Evolutionary conservation across 176 grass and related monocot genomes (phyloP), one percentile per base, ranked within the genome.

Genomic region (Secale cereale): DNA sequence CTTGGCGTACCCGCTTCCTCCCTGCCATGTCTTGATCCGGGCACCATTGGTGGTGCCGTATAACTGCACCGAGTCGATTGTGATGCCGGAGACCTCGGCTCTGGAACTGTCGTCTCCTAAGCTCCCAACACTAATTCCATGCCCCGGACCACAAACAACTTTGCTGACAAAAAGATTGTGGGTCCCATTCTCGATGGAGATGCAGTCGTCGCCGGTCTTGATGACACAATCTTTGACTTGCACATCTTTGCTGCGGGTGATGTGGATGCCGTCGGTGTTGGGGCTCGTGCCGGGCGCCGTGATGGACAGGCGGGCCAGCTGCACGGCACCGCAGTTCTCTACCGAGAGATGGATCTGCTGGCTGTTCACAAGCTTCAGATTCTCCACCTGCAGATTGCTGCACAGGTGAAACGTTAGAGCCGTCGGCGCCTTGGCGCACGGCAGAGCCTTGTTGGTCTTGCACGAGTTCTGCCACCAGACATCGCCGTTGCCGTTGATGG

Each of bases 11-110:
- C 91, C 91, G 2, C 82, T 84, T 12, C 91, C 91, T 52, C 91
- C 91, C 22, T 87, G 90, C 68, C 86, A 86, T 3, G 92, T 94
- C 61, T 94, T 94, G 81, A 92, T 94, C 33, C 92, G 76, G 8
- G 84, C 92, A 46, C 92, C 92, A 10, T 94, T 94, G 15, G 82
- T 75, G 0, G 92, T 90, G 15, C 92, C 85, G 36, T 45, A 20
- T 7, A 94, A 7, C 15, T 77, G 87, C 52, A 80, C 87, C 0
- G 14, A 65, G 48, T 94, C 92, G 23, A 94, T 68, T 9, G 60
- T 88, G 3, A 94, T 71, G 20, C 83, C 15, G 0, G 87, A 90
- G 14, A 94, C 92, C 23, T 87, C 17, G 6, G 63, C 92, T 48
- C 26, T 36, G 0, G 87, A 88, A 17, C 65, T 74, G 60, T 61